A percentile compares a stretch with the other conserved stretches of the same genome.
These are phyloP conservation scores for Trametes villosa DNA, from an alignment of 768 basidiomycete genomes.

Conservation along the genomic window DNA sequence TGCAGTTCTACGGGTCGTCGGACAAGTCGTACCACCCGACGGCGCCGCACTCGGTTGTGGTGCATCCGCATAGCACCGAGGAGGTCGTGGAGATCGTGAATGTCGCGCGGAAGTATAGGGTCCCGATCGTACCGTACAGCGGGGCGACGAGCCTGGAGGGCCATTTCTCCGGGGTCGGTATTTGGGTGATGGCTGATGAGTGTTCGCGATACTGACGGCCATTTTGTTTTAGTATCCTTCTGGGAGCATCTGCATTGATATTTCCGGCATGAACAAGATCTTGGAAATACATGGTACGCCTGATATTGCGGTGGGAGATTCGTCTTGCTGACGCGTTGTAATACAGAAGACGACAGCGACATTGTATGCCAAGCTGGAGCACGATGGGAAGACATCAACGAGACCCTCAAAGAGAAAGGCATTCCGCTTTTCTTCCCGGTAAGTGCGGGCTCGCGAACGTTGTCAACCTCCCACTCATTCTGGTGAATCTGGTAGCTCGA, in stretches of 20 bases:
- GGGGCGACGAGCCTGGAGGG: slow-evolving; percentile 87
- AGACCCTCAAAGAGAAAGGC: slow-evolving; percentile 64
- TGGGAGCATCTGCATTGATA: slow-evolving; percentile 80
- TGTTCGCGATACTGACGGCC: too few species aligned
- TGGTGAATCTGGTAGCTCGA: slow-evolving; percentile 54
- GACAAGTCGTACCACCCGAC: slow-evolving; percentile 55
- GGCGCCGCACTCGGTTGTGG: slow-evolving; percentile 60
- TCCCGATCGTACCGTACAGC: slow-evolving; percentile 80
- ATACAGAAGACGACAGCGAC: slow-evolving; percentile 67
- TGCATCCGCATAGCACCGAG: slow-evolving; percentile 70
- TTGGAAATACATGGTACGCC: slow-evolving; percentile 68
- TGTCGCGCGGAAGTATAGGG: slow-evolving; percentile 70
- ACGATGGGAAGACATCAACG: slow-evolving; percentile 75
- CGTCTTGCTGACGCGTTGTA: not conserved
- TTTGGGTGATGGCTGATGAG: too few species aligned
- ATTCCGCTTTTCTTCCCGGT: slow-evolving; percentile 88
- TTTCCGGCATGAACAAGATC: slow-evolving; percentile 80
- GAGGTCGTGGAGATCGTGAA: slow-evolving; percentile 79
- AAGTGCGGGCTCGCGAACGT: not conserved
- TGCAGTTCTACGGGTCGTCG: slow-evolving; percentile 59
- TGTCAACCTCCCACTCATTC: not conserved
- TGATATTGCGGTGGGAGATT: not conserved
- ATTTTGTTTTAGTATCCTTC: slow-evolving; percentile 16
- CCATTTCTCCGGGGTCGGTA: slow-evolving; percentile 63
- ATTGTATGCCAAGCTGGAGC: slow-evolving; percentile 75